Evolutionary conservation across 192 early-diverging fungal species (phyloP), one percentile per base, ranked within the genome.

Genomic region (Mortierella antarctica): DNA sequence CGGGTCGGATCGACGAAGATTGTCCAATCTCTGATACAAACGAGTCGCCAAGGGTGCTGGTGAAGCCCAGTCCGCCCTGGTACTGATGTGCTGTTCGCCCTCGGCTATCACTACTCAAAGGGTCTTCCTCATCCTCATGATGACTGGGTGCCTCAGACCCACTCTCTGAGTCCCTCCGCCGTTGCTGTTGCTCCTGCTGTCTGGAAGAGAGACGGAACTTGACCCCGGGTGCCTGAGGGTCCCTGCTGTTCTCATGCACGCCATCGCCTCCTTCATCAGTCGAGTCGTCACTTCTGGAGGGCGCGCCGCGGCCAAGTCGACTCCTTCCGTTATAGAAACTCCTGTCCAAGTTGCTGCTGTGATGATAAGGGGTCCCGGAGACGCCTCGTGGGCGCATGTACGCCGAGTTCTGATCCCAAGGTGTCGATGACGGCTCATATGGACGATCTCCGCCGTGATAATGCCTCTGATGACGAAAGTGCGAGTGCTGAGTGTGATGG

Each of bases 1-100:
- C 47, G 53, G 46, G 17, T 21, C 45, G 59, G 47, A 14, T 41
- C n/a, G 57, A 5, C 15, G 48, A 61, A 2, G 76, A 62, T 39
- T 56, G 63, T 41, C 80, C 73, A 67, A 74, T 73, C 58, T 82
- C 72, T 2, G 80, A 70, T 14, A 74, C 70, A 55, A 82, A 82
- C 50, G 80, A 82, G 47, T 82, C 80, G 2, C 73, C 69, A 44
- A 82, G 48, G n/a, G 17, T 70, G 7, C 67, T 82, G 3, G 60
- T 42, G 18, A 74, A 62, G 1, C 59, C 58, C 17, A 65, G 8
- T 1, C 39, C 47, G 39, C 46, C 17, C 8, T 46, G 18, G 7
- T 42, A 44, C 10, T 60, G 47, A 2, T 23, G 52, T 12, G 31
- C 71, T 21, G 13, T 47, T 5, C 41, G 17, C n/a, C 7, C 48